Base-by-base conservation (phyloP, 768 basidiomycete species). In the Termitomyces bulborhizus region DNA sequence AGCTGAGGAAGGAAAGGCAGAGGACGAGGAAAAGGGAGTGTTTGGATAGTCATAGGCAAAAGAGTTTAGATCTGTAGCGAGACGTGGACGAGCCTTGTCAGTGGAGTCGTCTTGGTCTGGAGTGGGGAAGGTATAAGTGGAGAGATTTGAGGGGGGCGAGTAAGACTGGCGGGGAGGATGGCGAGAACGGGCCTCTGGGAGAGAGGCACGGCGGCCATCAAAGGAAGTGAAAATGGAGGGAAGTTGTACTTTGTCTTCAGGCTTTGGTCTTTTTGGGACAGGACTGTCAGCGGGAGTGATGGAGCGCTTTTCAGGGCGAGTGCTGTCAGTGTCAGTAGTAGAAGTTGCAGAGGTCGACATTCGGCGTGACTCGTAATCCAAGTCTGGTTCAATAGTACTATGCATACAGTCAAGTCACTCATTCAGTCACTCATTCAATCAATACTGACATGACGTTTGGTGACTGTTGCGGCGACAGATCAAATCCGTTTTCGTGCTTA, bases 211-310 rank as follows among this genome's bases (percentile, higher is more conserved):
- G 6, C 87, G 82, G 52, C 67, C 85, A 66, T 84, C 82, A 58
- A 88, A 84, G 31, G 81, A 77, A 32, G 82, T 80, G 60, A 86
- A 87, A 61, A 89, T 86, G 63, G 86, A 86, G 16, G 87, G 88
- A 16, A 90, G 76, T 70, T 85, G 82, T 55, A 88, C 84, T 67
- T 81, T 82, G 53, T 67, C 63, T 53, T 73, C 68, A 36, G 74
- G 63, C 51, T 77, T 73, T 36, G 73, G 59, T 53, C 78, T 80
- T 68, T 82, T 83, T 1, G 78, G 75, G 59, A 76, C 76, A 4
- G 77, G 83, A 2, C 80, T 80, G 65, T 80, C 77, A 32, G 71
- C 68, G 47, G 86, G 82, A 0, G 84, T 82, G 31, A 76, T 66
- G 3, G 75, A 69, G 55, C 80, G 83, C 65, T 85, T 88, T 62